phyloP scores from a whole-genome alignment of 2,329 filamentous ascomycete genomes.

The Teratosphaeriaceae sp. region DNA sequence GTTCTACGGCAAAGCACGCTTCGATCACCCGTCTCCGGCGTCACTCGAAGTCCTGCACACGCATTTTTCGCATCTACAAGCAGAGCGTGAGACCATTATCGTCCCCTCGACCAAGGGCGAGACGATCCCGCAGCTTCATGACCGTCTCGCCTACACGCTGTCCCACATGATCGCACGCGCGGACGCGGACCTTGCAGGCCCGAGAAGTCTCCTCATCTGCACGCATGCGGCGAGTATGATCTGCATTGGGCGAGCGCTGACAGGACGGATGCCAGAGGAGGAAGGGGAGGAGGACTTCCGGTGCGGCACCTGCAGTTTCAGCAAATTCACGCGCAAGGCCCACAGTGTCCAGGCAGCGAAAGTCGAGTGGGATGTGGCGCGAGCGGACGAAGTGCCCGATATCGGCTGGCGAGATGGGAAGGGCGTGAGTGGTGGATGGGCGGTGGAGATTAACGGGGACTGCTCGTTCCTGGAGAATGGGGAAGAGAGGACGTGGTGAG shows the following conservation, averaged over 20 bases:
- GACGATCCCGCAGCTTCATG: conserved; percentile 69
- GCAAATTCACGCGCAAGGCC: conserved; percentile 53
- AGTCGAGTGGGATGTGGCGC: conserved; percentile 23
- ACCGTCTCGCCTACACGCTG: conserved; percentile 66
- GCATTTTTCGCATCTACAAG: conserved; percentile 59
- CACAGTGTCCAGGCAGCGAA: conserved; percentile 8
- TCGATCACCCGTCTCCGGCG: conserved; percentile 77
- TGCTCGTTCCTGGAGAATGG: conserved; percentile 74
- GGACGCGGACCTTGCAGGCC: conserved; percentile 58
- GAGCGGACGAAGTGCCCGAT: conserved; percentile 33
- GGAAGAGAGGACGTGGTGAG: conserved; percentile 82
- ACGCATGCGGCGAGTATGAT: conserved; percentile 89
- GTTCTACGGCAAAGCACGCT: conserved; percentile 85
- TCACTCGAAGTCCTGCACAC: conserved; percentile 53
- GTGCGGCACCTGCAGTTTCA: conserved; percentile 77
- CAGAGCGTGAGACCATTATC: conserved; percentile 47
- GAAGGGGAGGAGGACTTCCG: conserved; percentile 71
- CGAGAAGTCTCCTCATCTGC: conserved; percentile 68
- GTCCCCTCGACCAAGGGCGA: conserved; percentile 70
- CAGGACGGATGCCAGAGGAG: conserved; percentile 66
- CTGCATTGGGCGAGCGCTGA: conserved; percentile 74
- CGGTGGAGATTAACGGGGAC: conserved; percentile 72
- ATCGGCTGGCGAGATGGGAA: conserved; percentile 51
- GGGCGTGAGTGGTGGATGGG: conserved; percentile 72
- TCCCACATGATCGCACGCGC: conserved; percentile 64